phyloP scores from a whole-genome alignment of 768 basidiomycete species.

The Kondoa subrosea region DNA sequence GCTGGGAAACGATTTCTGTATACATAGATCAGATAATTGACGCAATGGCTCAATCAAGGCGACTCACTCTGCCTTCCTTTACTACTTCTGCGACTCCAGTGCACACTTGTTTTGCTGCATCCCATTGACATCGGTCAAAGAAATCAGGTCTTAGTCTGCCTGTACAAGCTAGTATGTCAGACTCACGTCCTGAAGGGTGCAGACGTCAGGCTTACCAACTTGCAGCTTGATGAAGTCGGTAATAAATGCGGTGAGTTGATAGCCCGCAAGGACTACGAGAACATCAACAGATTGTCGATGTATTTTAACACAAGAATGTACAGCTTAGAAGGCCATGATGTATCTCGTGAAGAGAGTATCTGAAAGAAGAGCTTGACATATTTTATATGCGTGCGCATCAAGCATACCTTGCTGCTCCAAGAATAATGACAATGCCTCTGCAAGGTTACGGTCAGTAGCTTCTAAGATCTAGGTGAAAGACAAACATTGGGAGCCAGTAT shows the following conservation, averaged over 20 bases:
- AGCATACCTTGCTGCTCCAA: slow-evolving; percentile 6
- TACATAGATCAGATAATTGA: background rate
- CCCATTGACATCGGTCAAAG: slow-evolving; percentile 23
- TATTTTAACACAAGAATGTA: slow-evolving; percentile 6
- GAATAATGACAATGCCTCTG: background rate
- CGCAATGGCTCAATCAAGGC: slow-evolving; percentile 12
- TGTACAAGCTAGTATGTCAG: no score
- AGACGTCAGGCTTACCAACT: no score
- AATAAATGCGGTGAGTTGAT: background rate
- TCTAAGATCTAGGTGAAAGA: background rate
- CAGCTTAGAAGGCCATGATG: slow-evolving; percentile 15
- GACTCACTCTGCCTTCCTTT: slow-evolving; percentile 22
- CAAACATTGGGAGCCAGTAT: background rate
- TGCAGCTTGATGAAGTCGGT: slow-evolving; percentile 23
- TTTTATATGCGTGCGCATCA: no score
- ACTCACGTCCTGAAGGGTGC: no score
- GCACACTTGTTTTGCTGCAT: slow-evolving; percentile 14
- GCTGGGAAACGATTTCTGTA: slow-evolving; percentile 6
- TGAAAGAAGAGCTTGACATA: no score
- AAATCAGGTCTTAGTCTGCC: slow-evolving; percentile 18
- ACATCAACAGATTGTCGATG: background rate
- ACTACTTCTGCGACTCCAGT: slow-evolving; percentile 13
- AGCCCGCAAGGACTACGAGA: background rate
- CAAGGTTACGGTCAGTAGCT: background rate
- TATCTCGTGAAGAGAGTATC: slow-evolving; percentile 8